phyloP scores from a whole-genome alignment of 305 asterid genomes.

The Fraxinus greggii region DNA sequence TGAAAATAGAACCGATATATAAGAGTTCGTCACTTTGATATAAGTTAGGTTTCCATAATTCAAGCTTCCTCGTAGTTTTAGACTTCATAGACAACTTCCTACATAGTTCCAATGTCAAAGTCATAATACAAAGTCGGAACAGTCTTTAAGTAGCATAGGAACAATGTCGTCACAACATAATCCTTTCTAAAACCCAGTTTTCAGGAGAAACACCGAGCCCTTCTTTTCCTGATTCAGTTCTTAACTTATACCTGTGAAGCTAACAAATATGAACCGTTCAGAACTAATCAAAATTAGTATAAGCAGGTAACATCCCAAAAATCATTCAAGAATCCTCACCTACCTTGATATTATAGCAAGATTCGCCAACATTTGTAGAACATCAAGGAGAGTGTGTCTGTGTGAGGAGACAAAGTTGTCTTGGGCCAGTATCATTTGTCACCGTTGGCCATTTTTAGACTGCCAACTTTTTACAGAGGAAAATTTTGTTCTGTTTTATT shows the following conservation, averaged over 20 bases:
- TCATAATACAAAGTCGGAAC: background rate
- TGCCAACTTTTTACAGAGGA: background rate
- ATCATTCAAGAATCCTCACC: background rate
- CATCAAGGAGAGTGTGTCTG: background rate
- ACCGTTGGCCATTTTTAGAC: background rate
- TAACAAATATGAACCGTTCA: background rate
- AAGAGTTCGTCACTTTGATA: background rate
- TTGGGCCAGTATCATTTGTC: background rate
- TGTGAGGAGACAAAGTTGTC: background rate
- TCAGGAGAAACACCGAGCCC: background rate
- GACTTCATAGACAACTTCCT: background rate
- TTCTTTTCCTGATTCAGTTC: constrained; percentile 1
- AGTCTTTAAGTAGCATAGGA: background rate
- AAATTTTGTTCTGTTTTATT: background rate
- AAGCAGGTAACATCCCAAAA: background rate
- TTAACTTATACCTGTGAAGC: background rate
- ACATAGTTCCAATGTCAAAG: background rate
- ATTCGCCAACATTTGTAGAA: background rate
- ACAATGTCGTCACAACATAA: background rate
- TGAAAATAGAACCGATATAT: background rate
- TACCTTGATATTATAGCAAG: background rate
- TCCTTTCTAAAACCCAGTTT: background rate
- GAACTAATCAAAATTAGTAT: background rate
- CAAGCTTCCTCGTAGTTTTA: background rate
- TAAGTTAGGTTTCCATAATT: background rate